Percentiles rank a stretch among this genome's conserved stretches.
Conservation (phyloP, 345 rosid genomes). For the Citrus sp. region DNA sequence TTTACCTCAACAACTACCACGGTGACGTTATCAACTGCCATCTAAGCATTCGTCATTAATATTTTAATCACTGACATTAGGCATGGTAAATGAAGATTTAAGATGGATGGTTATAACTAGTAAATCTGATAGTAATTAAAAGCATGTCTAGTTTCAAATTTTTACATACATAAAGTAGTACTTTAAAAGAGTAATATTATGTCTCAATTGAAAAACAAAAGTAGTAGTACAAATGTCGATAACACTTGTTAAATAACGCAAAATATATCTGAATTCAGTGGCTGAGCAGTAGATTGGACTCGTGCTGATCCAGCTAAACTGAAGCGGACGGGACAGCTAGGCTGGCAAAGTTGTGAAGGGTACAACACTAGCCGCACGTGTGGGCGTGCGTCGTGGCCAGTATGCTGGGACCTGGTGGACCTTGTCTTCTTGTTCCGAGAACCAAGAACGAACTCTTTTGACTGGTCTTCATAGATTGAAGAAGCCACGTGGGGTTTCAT, state of each 20-base stretch:
- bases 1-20: neutral
- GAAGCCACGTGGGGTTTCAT: conserved; percentile 21
- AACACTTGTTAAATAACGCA: too few relatives aligned
- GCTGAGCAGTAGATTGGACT: conserved; percentile 25
- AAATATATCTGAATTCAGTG: neutral
- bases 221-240: too few relatives aligned
- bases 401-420: neutral
- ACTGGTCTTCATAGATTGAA: neutral
- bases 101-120: too few relatives aligned
- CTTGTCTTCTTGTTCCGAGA: neutral
- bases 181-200: too few relatives aligned
- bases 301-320: conserved; percentile 47
- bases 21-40: neutral
- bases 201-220: too few relatives aligned
- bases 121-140: too few relatives aligned
- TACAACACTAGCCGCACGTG: conserved; percentile 18
- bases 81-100: too few relatives aligned
- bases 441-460: neutral
- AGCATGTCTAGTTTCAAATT: too few relatives aligned
- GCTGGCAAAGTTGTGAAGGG: conserved; percentile 14
- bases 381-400: neutral
- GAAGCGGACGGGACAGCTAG: conserved; percentile 29
- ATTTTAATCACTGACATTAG: too few relatives aligned
- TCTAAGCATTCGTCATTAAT: too few relatives aligned
- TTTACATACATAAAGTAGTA: too few relatives aligned